These are phyloP conservation scores for Spathaspora sp. DNA, from an alignment of 805 yeast species.

Conservation along the genomic window DNA sequence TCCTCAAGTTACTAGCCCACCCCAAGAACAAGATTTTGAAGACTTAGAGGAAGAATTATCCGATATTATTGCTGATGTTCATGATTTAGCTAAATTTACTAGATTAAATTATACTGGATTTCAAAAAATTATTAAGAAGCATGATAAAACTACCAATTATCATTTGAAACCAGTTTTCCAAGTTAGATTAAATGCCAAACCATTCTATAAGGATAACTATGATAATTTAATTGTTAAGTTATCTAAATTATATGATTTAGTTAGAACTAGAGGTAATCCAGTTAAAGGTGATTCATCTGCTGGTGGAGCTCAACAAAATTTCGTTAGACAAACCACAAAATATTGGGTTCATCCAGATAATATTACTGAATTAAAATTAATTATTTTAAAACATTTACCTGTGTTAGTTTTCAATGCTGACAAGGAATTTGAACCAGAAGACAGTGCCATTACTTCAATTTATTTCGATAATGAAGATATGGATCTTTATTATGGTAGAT, in stretches of 20 bases:
- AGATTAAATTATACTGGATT: slow-evolving; percentile 95
- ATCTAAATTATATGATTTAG: slow-evolving; percentile 85
- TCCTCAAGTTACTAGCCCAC: slow-evolving; percentile 23
- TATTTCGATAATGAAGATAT: slow-evolving; percentile 87
- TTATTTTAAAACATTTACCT: slow-evolving; percentile 90
- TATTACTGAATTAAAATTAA: slow-evolving; percentile 91
- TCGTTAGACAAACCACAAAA: slow-evolving; percentile 96
- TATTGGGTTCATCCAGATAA: slow-evolving; percentile 99
- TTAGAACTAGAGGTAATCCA: slow-evolving; percentile 94
- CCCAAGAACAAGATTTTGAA: slow-evolving; percentile 41
- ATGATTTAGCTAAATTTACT: slow-evolving; percentile 91
- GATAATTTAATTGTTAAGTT: slow-evolving; percentile 86
- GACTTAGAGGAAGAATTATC: slow-evolving; percentile 41
- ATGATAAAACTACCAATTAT: slow-evolving; percentile 77
- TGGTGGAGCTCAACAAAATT: slow-evolving; percentile 98
- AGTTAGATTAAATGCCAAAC: slow-evolving; percentile 87
- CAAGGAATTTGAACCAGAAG: slow-evolving; percentile 93
- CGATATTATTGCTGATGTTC: slow-evolving; percentile 94
- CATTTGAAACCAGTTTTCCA: slow-evolving; percentile 88
- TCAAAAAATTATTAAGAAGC: slow-evolving; percentile 94
- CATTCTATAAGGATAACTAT: slow-evolving; percentile 93
- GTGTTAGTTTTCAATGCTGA: slow-evolving; percentile 95
- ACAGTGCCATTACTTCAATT: slow-evolving; percentile 93
- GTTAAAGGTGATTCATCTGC: slow-evolving; percentile 93
- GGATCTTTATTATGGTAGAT: slow-evolving; percentile 90